Base-by-base conservation (phyloP, 75 land plant species). In the Selaginella tamariscina region DNA sequence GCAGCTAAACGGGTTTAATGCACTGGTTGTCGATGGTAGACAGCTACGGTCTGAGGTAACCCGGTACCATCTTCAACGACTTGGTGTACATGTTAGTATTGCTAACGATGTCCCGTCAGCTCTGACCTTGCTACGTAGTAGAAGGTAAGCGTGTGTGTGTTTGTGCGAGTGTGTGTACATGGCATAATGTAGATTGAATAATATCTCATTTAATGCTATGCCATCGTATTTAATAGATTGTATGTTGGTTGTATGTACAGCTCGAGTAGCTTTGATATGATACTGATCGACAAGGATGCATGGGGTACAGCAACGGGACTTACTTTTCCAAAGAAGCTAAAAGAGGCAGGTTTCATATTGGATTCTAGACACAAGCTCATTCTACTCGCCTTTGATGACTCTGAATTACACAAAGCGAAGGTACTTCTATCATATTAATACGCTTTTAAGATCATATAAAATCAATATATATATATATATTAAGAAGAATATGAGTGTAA, bases 271-370 rank as follows among this genome's bases (percentile, higher is more conserved):
- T 39, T 80, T 13, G 80, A 87, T 21, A 81, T 89, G 85, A 71
- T 89, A 27, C 74, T 87, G 26, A 77, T 89, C 56, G 94, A 89
- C 76, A 82, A 84, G 66, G 94, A 89, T 29, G 74, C 83, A 65
- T 84, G 86, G 83, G 82, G 78, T 18, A 70, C 65, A 39, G 83
- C 73, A 31, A 75, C 79, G 21, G 84, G 83, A 29, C 71, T 74
- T 11, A 65, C 66, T 0, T 80, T 86, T 32, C 83, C 81, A 15
- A 39, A 32, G 11, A 39, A 39, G 49, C 5, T 39, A 5, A 39
- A 39, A 15, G 49, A 39, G 49, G 49, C 49, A 15, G 49, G 49
- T 5, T 15, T 15, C 5, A 39, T 15, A 5, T 39, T 39, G 15
- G 49, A 5, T 5, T 15, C 49, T 5, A n/a, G n/a, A n/a, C n/a